A percentile compares a stretch with the other conserved stretches of the same genome.
phyloP scores from a whole-genome alignment of 148 eudicot genomes.

The Chenopodium quinoa region DNA sequence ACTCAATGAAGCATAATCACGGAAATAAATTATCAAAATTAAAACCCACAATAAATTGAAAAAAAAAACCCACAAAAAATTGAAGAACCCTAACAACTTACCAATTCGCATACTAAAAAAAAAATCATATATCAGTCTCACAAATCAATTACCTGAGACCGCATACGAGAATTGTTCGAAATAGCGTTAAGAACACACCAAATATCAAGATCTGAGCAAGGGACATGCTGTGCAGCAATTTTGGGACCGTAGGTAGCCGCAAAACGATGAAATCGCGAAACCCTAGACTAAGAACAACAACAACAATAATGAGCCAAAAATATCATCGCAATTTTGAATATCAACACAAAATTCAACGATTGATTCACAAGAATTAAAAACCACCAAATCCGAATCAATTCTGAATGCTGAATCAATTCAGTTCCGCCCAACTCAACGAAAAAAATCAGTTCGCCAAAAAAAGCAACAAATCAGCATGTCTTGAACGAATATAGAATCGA shows the following conservation, averaged over 20 bases:
- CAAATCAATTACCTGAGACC: too few species aligned
- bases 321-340: background rate
- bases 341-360: background rate
- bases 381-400: background rate
- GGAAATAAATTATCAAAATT: too few species aligned
- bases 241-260: background rate
- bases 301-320: slow-evolving; percentile 4
- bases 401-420: background rate
- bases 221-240: too few species aligned
- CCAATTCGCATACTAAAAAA: too few species aligned
- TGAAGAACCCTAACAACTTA: too few species aligned
- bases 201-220: too few species aligned
- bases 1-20: too few species aligned
- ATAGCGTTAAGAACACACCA: too few species aligned
- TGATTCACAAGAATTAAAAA: background rate
- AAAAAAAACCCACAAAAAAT: too few species aligned
- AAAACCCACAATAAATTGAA: too few species aligned
- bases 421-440: background rate
- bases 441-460: background rate
- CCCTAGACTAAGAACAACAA: slow-evolving; percentile 15
- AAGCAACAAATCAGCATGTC: background rate
- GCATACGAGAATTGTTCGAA: too few species aligned
- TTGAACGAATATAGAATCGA: background rate
- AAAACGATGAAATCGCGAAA: slow-evolving; percentile 18
- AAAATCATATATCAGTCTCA: too few species aligned